Evolutionary conservation across 1,139 yeast species (phyloP), one percentile per base, ranked within the genome.

Genomic region (Candida mesenterica): DNA sequence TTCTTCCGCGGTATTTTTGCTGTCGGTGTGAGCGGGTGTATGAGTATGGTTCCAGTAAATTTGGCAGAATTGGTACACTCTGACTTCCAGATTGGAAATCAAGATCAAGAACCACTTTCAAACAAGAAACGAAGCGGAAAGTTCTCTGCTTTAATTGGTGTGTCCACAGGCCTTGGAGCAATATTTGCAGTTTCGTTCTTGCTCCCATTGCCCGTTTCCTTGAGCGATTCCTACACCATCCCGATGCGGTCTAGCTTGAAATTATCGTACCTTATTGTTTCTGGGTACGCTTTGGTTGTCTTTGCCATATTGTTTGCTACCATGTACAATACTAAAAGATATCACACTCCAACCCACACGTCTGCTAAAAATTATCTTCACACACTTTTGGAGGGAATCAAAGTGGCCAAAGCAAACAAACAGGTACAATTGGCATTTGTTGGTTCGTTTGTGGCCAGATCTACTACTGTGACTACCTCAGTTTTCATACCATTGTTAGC

Each of bases 161-260:
- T 80, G 3, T 62, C 74, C 32, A 68, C 85, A 9, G 90, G 90
- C 0, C 49, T 79, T 9, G 92, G 92, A 26, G 92, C 90, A 1
- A 70, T 78, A 1, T 75, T 76, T 43, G 63, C 82, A 0, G 82
- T 77, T 2, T 56, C 72, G 1, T 55, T 62, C 26, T 71, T 75
- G 34, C 53, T 78, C 20, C 68, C 82, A 4, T 53, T 70, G 24
- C 82, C 80, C 1, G 68, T 69, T 2, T 59, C 55, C 29, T 57
- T 70, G 36, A 61, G 60, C 13, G 50, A 55, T 9, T 42, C 48
- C 13, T 51, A 52, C 26, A 50, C 49, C n/a, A 36, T 62, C 15
- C 43, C 56, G n/a, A 45, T 72, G 4, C 59, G 59, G 27, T 55
- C 52, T 3, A 73, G 80, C 1, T 53, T 82, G 33, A 63, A 65